Percentiles rank a stretch among this genome's conserved stretches.
Conservation (phyloP, 2,329 filamentous ascomycete species). For the Exophiala oligosperma region DNA sequence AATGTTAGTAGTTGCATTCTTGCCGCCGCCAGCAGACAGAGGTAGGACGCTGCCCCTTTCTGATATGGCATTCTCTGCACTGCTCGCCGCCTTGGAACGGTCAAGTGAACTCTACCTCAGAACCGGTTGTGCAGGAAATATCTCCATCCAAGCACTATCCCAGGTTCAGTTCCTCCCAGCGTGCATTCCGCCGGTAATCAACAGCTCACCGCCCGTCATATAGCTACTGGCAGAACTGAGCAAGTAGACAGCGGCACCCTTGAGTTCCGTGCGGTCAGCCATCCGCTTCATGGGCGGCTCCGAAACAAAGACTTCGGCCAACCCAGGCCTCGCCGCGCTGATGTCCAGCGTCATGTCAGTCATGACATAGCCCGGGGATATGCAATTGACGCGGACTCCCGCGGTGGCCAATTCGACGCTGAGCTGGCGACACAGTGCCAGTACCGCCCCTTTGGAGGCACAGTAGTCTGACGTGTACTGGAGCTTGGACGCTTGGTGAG, state of each 20-base stretch:
- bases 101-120: no score
- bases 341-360: slow-evolving; percentile 39
- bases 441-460: slow-evolving; percentile 42
- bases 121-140: no score
- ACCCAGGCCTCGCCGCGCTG: slow-evolving; percentile 30
- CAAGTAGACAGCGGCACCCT: slow-evolving; percentile 43
- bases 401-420: slow-evolving; percentile 52
- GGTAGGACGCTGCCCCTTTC: background rate
- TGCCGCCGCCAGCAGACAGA: no score
- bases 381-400: slow-evolving; percentile 48
- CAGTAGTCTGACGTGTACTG: slow-evolving; percentile 22
- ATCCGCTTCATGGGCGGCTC: slow-evolving; percentile 43
- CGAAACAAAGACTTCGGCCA: slow-evolving; percentile 38
- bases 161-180: slow-evolving; percentile 27
- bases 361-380: slow-evolving; percentile 44
- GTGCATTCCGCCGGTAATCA: slow-evolving; percentile 39
- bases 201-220: slow-evolving; percentile 38
- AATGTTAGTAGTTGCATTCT: no score
- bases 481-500: slow-evolving; percentile 14
- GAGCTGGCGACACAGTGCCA: slow-evolving; percentile 35
- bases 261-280: slow-evolving; percentile 41
- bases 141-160: no score
- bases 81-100: no score
- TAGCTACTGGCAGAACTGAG: slow-evolving; percentile 43
- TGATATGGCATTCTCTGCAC: background rate